A percentile compares a stretch with the other conserved stretches of the same genome.
These are phyloP conservation scores for Leccinellum albellum DNA, from an alignment of 768 basidiomycete species.

Conservation along the genomic window DNA sequence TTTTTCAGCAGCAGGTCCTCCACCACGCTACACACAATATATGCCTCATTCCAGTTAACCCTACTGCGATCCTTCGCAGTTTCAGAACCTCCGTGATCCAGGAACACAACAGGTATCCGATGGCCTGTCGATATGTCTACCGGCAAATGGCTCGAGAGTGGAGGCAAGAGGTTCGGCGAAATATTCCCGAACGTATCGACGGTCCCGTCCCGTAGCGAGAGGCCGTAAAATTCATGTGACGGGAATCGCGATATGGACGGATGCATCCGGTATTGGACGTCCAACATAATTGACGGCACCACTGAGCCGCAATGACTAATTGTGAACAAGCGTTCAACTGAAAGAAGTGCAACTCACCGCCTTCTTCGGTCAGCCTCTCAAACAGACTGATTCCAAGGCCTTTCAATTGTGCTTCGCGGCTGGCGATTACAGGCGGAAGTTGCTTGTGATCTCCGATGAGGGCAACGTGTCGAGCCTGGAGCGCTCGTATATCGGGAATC, in stretches of 20 bases:
- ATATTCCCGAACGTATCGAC: conserved; percentile 49
- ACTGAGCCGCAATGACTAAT: conserved; percentile 37
- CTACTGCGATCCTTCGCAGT: conserved; percentile 64
- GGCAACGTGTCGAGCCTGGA: conserved; percentile 73
- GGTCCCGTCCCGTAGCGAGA: conserved; percentile 70
- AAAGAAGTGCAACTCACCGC: conserved; percentile 46
- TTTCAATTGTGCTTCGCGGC: conserved; percentile 64
- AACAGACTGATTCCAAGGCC: conserved; percentile 83
- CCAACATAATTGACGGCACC: conserved; percentile 88
- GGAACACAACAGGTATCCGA: conserved; percentile 67
- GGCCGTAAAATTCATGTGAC: conserved; percentile 76
- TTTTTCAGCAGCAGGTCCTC: conserved; percentile 79
- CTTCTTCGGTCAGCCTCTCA: conserved; percentile 82
- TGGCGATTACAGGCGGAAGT: conserved; percentile 83
- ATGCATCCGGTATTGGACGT: conserved; percentile 96
- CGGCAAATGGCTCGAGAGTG: conserved; percentile 51
- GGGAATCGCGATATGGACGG: conserved; percentile 88
- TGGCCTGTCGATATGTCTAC: conserved; percentile 36
- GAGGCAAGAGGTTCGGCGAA: conserved; percentile 53
- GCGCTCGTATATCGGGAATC: conserved; percentile 14
- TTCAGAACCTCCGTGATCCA: conserved; percentile 76
- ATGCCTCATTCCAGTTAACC: conserved; percentile 74
- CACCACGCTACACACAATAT: conserved; percentile 73
- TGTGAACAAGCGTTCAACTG: conserved; percentile 2
- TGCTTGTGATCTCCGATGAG: conserved; percentile 98